Conservation (phyloP, 768 basidiomycete species). For the Psilocybe subaeruginosa region DNA sequence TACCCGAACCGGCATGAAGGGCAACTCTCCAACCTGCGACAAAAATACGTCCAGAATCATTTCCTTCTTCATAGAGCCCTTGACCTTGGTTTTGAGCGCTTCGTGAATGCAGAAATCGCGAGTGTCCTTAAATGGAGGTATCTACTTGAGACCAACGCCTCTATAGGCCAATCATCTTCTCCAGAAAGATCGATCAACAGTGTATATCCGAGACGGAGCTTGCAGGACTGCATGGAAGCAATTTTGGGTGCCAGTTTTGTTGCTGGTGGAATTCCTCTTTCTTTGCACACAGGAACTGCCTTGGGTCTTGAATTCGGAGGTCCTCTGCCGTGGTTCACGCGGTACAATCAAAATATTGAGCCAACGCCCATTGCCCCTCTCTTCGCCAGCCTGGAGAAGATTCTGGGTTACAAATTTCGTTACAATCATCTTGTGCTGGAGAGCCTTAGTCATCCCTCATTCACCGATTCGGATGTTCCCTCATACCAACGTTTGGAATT, state of each 20-base stretch:
- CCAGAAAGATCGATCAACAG: slow-evolving; percentile 40
- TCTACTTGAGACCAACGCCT: slow-evolving; percentile 34
- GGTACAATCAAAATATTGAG: slow-evolving; percentile 44
- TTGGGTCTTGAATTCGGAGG: slow-evolving; percentile 80
- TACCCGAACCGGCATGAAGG: slow-evolving; percentile 85
- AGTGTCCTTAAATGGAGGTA: slow-evolving; percentile 64
- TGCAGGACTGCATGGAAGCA: slow-evolving; percentile 92
- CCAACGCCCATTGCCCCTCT: slow-evolving; percentile 43
- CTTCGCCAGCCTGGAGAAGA: slow-evolving; percentile 59
- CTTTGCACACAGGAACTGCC: slow-evolving; percentile 62
- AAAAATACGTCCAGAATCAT: slow-evolving; percentile 68
- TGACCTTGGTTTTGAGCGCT: slow-evolving; percentile 62
- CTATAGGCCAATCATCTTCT: slow-evolving; percentile 18
- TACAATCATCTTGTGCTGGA: slow-evolving; percentile 67
- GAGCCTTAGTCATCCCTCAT: slow-evolving; percentile 88
- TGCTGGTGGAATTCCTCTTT: slow-evolving; percentile 71
- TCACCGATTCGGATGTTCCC: slow-evolving; percentile 45
- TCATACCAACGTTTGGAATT: slow-evolving; percentile 91
- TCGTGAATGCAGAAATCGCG: slow-evolving; percentile 61
- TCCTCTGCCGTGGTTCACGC: slow-evolving; percentile 62
- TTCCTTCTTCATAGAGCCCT: slow-evolving; percentile 71
- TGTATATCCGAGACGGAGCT: slow-evolving; percentile 63
- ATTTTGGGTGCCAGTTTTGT: slow-evolving; percentile 77
- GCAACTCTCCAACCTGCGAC: slow-evolving; percentile 69
- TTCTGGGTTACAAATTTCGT: slow-evolving; percentile 72